These are phyloP conservation scores for Aureobasidium sp. DNA, from an alignment of 2,329 filamentous ascomycete genomes.

Conservation along the genomic window DNA sequence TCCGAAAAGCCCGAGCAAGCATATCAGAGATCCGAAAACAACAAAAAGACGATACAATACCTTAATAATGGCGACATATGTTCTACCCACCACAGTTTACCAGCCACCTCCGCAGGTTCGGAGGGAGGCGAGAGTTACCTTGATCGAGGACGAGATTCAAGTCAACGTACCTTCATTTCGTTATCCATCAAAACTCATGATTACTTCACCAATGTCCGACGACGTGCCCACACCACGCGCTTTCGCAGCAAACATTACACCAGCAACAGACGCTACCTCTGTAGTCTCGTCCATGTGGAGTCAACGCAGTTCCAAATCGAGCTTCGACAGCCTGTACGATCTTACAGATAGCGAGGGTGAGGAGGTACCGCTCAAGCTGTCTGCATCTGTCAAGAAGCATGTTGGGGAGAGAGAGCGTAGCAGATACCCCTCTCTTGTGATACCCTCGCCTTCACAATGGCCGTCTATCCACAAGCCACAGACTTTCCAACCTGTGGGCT, in stretches of 20 bases:
- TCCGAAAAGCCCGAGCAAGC: neutral
- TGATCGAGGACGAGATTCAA: slow-evolving; percentile 51
- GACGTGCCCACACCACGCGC: slow-evolving; percentile 64
- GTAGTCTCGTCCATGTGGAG: slow-evolving; percentile 45
- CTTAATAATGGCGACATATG: slow-evolving; percentile 39
- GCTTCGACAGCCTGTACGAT: slow-evolving; percentile 85
- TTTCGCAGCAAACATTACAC: slow-evolving; percentile 37
- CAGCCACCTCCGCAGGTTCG: slow-evolving; percentile 52
- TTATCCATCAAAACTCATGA: slow-evolving; percentile 30
- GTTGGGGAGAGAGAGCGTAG: slow-evolving; percentile 26
- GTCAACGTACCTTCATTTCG: slow-evolving; percentile 26
- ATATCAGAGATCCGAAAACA: slow-evolving; percentile 7
- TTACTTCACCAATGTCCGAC: slow-evolving; percentile 41
- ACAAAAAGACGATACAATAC: slow-evolving; percentile 10
- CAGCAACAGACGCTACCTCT: slow-evolving; percentile 42
- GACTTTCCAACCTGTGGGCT: slow-evolving; percentile 33
- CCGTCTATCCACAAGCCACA: slow-evolving; percentile 49
- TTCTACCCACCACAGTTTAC: slow-evolving; percentile 46
- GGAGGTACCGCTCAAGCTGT: slow-evolving; percentile 44
- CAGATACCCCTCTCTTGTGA: slow-evolving; percentile 53
- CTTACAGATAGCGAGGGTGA: slow-evolving; percentile 65
- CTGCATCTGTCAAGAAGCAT: slow-evolving; percentile 44
- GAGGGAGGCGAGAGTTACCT: slow-evolving; percentile 55
- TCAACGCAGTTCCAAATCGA: slow-evolving; percentile 58
- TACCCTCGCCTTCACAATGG: slow-evolving; percentile 52